Evolutionary conservation across 139 green algal species (phyloP).

Genomic region (Raphidocelis subcapitata): DNA sequence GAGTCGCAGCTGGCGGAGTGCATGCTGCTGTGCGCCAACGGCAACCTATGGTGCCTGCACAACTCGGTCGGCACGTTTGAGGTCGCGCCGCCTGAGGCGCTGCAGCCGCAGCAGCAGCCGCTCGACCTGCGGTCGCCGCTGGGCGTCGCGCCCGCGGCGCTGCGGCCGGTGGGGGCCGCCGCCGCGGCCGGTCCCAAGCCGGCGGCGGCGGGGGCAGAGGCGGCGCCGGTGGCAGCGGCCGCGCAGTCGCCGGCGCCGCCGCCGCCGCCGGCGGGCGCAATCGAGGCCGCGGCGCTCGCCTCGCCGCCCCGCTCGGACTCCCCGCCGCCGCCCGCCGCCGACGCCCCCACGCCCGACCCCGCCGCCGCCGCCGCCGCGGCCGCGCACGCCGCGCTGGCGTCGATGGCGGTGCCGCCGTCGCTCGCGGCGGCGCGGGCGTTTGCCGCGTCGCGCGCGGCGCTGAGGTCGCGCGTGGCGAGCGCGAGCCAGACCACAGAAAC

Average conservation of each 20-base stretch:
- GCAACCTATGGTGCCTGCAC: conserved; percentile 67
- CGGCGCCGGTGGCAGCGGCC: too few relatives aligned
- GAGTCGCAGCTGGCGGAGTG: conserved; percentile 57
- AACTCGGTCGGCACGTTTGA: conserved; percentile 68
- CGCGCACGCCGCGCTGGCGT: conserved; percentile 1
- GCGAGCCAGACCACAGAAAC: conserved; percentile 28
- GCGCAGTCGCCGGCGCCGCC: too few relatives aligned
- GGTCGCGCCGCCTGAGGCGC: conserved; percentile 28
- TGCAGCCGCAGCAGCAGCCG: conserved; percentile 21
- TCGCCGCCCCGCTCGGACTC: too few relatives aligned
- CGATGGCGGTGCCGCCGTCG: background rate
- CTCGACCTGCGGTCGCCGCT: conserved; percentile 68
- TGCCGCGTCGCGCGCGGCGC: conserved; percentile 6
- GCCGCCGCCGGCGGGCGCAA: too few relatives aligned
- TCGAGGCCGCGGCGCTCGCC: too few relatives aligned
- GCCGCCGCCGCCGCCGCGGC: background rate
- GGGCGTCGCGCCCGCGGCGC: conserved; percentile 63
- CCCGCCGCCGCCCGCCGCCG: too few relatives aligned
- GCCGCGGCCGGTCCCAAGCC: too few relatives aligned
- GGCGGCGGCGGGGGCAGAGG: too few relatives aligned
- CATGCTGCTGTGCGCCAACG: conserved; percentile 43
- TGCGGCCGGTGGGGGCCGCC: conserved; percentile 27
- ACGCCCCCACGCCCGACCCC: too few relatives aligned
- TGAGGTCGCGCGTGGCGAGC: conserved; percentile 13
- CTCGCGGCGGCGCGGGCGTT: background rate